Evolutionary conservation across 2,329 filamentous ascomycete species (phyloP).

Genomic region (Fusarium aywerte): DNA sequence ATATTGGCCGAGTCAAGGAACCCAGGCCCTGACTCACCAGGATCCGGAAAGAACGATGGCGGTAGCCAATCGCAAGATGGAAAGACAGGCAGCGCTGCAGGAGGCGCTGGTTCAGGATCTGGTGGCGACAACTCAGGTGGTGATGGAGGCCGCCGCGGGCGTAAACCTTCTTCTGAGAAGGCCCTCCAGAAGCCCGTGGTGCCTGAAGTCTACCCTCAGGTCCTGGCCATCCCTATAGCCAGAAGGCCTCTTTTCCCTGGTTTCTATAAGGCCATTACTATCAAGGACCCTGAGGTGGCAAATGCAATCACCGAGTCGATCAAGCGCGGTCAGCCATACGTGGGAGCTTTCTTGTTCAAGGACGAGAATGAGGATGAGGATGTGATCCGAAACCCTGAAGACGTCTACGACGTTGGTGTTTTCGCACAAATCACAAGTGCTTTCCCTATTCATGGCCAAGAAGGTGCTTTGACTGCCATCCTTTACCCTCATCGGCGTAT

Average conservation of each 20-base stretch:
- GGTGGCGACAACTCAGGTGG: conserved; percentile 65
- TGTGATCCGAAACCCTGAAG: conserved; percentile 87
- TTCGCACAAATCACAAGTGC: conserved; percentile 98
- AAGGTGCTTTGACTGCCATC: conserved; percentile 87
- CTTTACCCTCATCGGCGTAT: conserved; percentile 96
- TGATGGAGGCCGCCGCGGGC: conserved; percentile 76
- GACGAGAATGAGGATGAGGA: conserved; percentile 95
- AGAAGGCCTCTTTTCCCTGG: conserved; percentile 94
- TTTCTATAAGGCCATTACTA: conserved; percentile 99
- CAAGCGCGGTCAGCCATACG: conserved; percentile 95
- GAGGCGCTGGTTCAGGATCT: conserved; percentile 61
- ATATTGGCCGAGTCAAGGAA: conserved; percentile 60
- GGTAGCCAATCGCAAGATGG: conserved; percentile 59
- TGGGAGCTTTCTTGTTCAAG: conserved; percentile 96
- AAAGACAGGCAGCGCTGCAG: conserved; percentile 67
- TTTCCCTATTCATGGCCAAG: conserved; percentile 89
- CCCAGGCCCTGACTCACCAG: conserved; percentile 54
- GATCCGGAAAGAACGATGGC: conserved; percentile 59
- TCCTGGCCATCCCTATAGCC: conserved; percentile 96
- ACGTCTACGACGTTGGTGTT: conserved; percentile 95
- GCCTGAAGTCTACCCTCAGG: conserved; percentile 95
- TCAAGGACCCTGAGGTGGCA: conserved; percentile 90
- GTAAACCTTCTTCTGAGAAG: conserved; percentile 76
- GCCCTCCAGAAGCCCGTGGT: conserved; percentile 88
- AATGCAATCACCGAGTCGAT: conserved; percentile 95